Evolutionary conservation across 495 filamentous ascomycete species (phyloP).

Genomic region (Annulohypoxylon stygium): DNA sequence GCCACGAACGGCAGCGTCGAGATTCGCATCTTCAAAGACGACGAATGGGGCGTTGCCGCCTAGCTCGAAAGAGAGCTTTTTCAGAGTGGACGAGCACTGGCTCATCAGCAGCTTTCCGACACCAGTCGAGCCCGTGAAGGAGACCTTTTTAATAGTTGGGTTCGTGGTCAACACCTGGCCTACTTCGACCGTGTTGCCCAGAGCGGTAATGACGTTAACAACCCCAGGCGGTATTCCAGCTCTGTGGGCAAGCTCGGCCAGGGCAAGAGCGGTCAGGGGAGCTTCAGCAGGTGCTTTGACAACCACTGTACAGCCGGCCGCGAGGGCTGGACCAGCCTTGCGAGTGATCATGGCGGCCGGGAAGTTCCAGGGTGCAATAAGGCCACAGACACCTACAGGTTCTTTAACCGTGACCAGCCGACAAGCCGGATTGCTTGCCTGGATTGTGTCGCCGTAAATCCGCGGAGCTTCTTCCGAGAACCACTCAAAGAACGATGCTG

Average conservation of each 20-base stretch:
- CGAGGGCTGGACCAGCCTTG: conserved; percentile 63
- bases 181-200: conserved; percentile 53
- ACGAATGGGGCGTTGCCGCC: conserved; percentile 79
- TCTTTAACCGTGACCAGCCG: conserved; percentile 48
- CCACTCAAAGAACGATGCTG: conserved; percentile 71
- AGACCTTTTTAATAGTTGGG: conserved; percentile 51
- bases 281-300: conserved; percentile 58
- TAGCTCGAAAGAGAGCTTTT: conserved; percentile 80
- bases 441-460: conserved; percentile 69
- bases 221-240: conserved; percentile 56
- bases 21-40: conserved; percentile 74
- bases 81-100: conserved; percentile 63
- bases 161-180: conserved; percentile 21
- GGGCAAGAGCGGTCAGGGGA: conserved; percentile 49
- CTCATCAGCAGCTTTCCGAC: conserved; percentile 57
- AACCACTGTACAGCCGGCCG: conserved; percentile 60
- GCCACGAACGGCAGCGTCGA: conserved; percentile 82
- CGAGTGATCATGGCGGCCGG: conserved; percentile 51
- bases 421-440: conserved; percentile 26
- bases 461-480: conserved; percentile 70
- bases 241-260: conserved; percentile 50
- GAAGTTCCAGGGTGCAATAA: conserved; percentile 60
- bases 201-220: too few relatives aligned
- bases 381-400: conserved; percentile 54
- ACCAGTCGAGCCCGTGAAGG: conserved; percentile 63